Base-by-base conservation (phyloP, 305 asterid genomes). In the Fraxinus xanthoxyloides region DNA sequence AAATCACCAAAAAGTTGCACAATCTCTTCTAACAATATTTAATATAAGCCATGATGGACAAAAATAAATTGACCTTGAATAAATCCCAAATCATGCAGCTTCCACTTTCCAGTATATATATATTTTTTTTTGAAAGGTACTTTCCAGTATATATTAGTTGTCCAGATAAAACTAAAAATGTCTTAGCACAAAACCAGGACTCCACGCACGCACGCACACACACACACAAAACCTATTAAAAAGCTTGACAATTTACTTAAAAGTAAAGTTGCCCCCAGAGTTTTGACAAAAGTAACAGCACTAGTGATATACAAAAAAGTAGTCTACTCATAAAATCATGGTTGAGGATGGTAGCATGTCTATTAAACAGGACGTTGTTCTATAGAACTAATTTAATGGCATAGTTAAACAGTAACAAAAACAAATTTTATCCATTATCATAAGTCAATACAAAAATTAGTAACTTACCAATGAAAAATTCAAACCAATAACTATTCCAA, bases 401-500 rank as follows among this genome's bases (percentile, higher is more conserved):
- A 69, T 69, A 69, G 19, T 69, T 69, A 5, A 19, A 78, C 15
- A 77, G 35, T 28, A 13, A 32, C 5, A 5, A 1, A 35, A 56
- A 75, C 51, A 32, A 40, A n/a, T n/a, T 15, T 5, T 67, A 80
- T 56, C 84, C 79, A 84, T 38, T 30, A 77, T 10, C 40, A 73
- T 15, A 35, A 59, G 32, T 31, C 9, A 21, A 34, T 40, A 15
- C 36, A 48, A 23, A 40, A 72, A 54, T 46, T 3, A 78, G 79
- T 48, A 3, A 67, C 91, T 38, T 89, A 91, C 95, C 95, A 84
- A 91, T 82, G 86, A 91, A 91, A 77, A 91, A 90, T 75, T 91
- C 95, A 76, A 91, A 87, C 95, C 95, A 91, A 75, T 91, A 91
- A 78, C 83, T 87, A 85, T 90, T 87, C 76, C 90, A 91, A 81